Evolutionary conservation across 345 rosid species (phyloP), one percentile per base, ranked within the genome.

Genomic region (Eucalyptus decipiens): DNA sequence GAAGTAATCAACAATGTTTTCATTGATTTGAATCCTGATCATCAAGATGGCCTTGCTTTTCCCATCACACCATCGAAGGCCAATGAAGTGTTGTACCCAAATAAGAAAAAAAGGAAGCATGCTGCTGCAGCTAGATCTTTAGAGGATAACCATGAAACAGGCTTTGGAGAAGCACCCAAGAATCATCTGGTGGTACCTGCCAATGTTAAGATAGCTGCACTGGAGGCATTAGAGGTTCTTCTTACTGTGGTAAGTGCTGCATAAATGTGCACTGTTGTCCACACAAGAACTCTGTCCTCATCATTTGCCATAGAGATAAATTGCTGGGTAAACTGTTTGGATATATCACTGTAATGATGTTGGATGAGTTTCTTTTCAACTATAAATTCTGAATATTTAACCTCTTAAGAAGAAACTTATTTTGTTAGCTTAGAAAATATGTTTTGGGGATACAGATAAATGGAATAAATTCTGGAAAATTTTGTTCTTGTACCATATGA

Each of bases 151-250:
- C 89, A 89, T 72, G 95, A 93, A 42, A 89, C 50, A 87, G 87
- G 87, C 92, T 94, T 93, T 90, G 89, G 91, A 69, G 93, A 91
- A 92, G 88, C 91, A 67, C 90, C 91, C 48, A 89, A 90, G 86
- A 91, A 89, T 87, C 88, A 60, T 87, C 89, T 85, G 6, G 85
- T 48, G 83, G 89, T 91, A 89, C 93, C 92, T 19, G 88, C 93
- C 87, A 89, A 95, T 87, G 90, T 95, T 88, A 94, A 96, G 93
- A 94, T 95, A 91, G 99, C 98, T 69, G 95, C 98, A 67, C 91
- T 97, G 58, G 97, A 94, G 92, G 94, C 96, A 51, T 90, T 97
- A 62, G 96, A 95, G 93, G 90, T 93, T 89, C 97, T 96, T 93
- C 94, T 97, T 26, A 94, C 92, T 43, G 97, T 95, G 94, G 99